Percentiles rank a stretch among this genome's conserved stretches.
These are phyloP conservation scores for Allodekkera sacchari DNA, from an alignment of 805 yeast genomes.

Conservation along the genomic window DNA sequence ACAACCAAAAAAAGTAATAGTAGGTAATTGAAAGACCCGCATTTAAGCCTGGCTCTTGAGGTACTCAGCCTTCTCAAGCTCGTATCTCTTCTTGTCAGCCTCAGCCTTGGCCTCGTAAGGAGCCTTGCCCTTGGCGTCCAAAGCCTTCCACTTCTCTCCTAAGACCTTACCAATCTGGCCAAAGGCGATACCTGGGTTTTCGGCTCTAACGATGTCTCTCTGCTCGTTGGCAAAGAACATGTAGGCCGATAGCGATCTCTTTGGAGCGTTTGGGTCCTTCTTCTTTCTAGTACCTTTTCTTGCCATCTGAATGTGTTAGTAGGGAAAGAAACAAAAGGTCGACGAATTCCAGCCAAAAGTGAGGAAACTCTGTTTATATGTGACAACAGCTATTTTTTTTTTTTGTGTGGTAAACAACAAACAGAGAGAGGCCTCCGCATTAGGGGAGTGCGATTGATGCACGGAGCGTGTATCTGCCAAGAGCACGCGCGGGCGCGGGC, in stretches of 20 bases:
- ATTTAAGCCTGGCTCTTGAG: constrained; percentile 27
- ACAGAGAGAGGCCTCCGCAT: no score
- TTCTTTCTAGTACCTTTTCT: constrained; percentile 23
- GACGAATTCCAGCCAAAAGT: no score
- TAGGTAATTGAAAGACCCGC: constrained; percentile 2
- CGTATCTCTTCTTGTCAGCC: constrained; percentile 96
- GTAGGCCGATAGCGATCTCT: constrained; percentile 96
- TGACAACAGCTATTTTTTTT: no score
- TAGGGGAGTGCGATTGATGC: no score
- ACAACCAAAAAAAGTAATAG: not conserved
- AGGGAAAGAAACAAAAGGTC: no score
- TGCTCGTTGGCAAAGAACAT: constrained; percentile 98
- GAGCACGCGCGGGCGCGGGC: no score
- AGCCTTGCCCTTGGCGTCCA: constrained; percentile 69
- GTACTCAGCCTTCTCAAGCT: constrained; percentile 88
- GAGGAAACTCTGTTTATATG: no score
- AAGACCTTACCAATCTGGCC: constrained; percentile 93
- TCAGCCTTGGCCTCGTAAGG: constrained; percentile 94
- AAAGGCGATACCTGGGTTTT: constrained; percentile 92
- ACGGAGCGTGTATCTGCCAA: no score
- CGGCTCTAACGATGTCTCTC: constrained; percentile 92
- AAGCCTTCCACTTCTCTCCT: constrained; percentile 96
- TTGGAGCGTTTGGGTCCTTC: constrained; percentile 95
- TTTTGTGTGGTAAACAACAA: no score
- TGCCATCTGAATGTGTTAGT: constrained; percentile 1